phyloP scores from a whole-genome alignment of 2,329 filamentous ascomycete species.

The Teratosphaeria zuluensis region DNA sequence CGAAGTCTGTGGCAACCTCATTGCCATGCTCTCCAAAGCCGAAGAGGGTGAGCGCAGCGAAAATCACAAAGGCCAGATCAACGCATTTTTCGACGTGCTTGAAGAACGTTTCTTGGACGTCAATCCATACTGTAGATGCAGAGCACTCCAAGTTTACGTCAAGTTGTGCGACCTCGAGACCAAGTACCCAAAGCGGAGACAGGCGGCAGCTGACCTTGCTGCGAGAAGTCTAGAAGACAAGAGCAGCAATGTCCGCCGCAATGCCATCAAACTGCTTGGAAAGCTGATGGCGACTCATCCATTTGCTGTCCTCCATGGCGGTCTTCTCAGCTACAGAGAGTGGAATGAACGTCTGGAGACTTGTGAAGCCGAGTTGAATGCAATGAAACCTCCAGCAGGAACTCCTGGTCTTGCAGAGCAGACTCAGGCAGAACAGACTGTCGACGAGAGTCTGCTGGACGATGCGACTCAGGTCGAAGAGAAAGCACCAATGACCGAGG shows the following conservation, averaged over 20 bases:
- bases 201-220: constrained; percentile 78
- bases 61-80: constrained; percentile 88
- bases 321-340: constrained; percentile 71
- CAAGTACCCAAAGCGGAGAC: constrained; percentile 86
- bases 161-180: constrained; percentile 89
- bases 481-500: constrained; percentile 61
- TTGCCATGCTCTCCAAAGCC: constrained; percentile 79
- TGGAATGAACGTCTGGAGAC: constrained; percentile 76
- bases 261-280: constrained; percentile 85
- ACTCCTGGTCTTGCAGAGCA: constrained; percentile 65
- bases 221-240: constrained; percentile 89
- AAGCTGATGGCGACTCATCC: constrained; percentile 89
- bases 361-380: constrained; percentile 72
- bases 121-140: constrained; percentile 90
- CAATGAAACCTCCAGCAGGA: constrained; percentile 69
- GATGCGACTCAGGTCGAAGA: constrained; percentile 78
- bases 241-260: constrained; percentile 91
- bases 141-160: constrained; percentile 86
- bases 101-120: constrained; percentile 94
- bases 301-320: constrained; percentile 84
- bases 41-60: constrained; percentile 71
- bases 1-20: constrained; percentile 93
- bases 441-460: constrained; percentile 71
- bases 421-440: constrained; percentile 52
- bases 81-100: constrained; percentile 92